Base-by-base conservation (phyloP, 176 grass and related monocot genomes). In the Carex littledalei region DNA sequence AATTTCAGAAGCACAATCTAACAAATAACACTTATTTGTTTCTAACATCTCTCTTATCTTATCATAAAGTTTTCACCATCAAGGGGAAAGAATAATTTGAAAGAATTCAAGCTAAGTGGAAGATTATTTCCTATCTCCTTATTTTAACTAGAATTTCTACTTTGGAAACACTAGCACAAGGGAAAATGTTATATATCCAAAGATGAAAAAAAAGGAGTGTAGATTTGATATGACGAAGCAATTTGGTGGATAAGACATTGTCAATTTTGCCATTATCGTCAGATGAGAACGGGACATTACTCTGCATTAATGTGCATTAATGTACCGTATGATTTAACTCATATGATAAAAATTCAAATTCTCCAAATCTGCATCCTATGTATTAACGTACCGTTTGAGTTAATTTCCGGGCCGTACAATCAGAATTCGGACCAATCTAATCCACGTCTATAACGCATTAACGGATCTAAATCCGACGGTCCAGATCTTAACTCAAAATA, bases 1-100 rank as follows among this genome's bases (percentile, higher is more conserved):
- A 87, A 95, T 88, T 94, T 98, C 93, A 64, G 88, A 78, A 65
- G 87, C 89, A 62, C 91, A 95, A 67, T 98, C 93, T 83, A 98
- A 83, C 73, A 98, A 80, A 82, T 93, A 98, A 80, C 95, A 98
- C 63, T 92, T 98, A 82, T 87, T 85, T 77, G 95, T 90, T 84
- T 90, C 95, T 88, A 98, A 73, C 84, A 95, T 83, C 34, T 93
- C 91, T 83, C 88, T 93, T 85, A 83, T 89, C 74, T n/a, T n/a
- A n/a, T n/a, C n/a, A n/a, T n/a, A n/a, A 98, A 87, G 82, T 70
- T 56, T 73, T 93, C 96, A 72, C 16, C 86, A 84, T 90, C 86
- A 43, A 98, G 45, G 81, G 83, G 67, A 69, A 87, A 34, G 3
- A 75, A 75, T 7, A 49, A 64, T 6, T 35, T 72, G 63, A 76